Conservation (phyloP, 768 basidiomycete species). For the Leccinum obscurum region DNA sequence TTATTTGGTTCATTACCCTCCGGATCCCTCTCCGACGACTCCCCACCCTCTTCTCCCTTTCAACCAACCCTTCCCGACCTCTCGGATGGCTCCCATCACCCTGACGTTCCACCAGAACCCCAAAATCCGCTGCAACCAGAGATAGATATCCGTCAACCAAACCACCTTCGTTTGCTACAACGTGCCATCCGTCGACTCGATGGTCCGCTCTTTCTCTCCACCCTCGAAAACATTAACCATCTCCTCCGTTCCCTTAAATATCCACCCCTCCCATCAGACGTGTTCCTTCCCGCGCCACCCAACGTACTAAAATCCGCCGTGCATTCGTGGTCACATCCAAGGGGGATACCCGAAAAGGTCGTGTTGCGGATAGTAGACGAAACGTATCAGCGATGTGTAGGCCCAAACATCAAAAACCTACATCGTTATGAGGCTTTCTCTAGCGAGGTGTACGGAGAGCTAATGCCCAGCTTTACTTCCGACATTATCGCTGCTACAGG, state of each 20-base stretch:
- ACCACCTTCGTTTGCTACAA: slow-evolving; percentile 61
- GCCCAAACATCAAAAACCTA: slow-evolving; percentile 81
- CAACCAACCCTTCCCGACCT: slow-evolving; percentile 34
- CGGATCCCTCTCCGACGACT: slow-evolving; percentile 29
- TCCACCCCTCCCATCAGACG: slow-evolving; percentile 53
- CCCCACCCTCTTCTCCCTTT: slow-evolving; percentile 37
- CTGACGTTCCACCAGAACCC: slow-evolving; percentile 27
- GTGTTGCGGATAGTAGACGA: slow-evolving; percentile 82
- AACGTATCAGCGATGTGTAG: slow-evolving; percentile 91
- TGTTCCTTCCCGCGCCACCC: slow-evolving; percentile 42
- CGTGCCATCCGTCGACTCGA: slow-evolving; percentile 69
- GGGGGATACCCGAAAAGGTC: slow-evolving; percentile 62
- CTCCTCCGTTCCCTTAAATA: slow-evolving; percentile 67
- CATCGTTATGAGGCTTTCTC: slow-evolving; percentile 82
- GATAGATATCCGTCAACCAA: slow-evolving; percentile 16
- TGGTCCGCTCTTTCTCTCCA: slow-evolving; percentile 68
- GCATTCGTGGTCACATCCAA: slow-evolving; percentile 41
- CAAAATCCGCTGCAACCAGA: slow-evolving; percentile 23
- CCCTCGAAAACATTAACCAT: slow-evolving; percentile 61
- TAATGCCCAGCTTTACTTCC: slow-evolving; percentile 72
- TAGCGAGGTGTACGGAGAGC: slow-evolving; percentile 86
- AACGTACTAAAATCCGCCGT: slow-evolving; percentile 53
- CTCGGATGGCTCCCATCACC: slow-evolving; percentile 35
- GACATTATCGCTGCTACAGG: slow-evolving; percentile 53
- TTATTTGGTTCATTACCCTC: slow-evolving; percentile 68